Evolutionary conservation across 192 early-diverging fungal species (phyloP), one percentile per base, ranked within the genome.

Genomic region (Chytriomyces sp.): DNA sequence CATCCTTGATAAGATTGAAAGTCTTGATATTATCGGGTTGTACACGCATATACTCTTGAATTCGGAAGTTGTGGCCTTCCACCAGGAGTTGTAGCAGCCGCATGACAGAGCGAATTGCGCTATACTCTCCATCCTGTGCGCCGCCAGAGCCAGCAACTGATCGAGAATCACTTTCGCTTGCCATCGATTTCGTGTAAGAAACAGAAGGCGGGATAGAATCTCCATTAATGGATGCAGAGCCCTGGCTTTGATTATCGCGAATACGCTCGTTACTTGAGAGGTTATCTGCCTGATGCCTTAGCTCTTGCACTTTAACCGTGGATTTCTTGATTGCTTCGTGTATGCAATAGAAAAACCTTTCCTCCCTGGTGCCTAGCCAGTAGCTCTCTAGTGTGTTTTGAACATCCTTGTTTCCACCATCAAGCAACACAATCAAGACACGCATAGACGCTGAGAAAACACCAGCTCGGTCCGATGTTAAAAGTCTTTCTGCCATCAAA

Each of bases 281-380:
- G 44, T 22, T 22, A 33, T 62, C 60, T 10, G 19, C 17, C 0
- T 19, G 60, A 10, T 62, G 31, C 36, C 38, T 62, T 12, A 38
- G 37, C n/a, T 78, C 72, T 1, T 66, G 72, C 3, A 78, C 39
- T 44, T 56, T 54, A 38, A 39, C 28, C 3, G 71, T 64, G 58
- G 40, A 67, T 37, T 73, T 59, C 40, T 70, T 63, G 52, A 77
- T 79, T 4, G 74, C 56, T 44, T 79, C 71, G 41, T 79, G 67
- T 17, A 79, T 67, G 39, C 74, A 76, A 37, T 79, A 75, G 39
- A 79, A 79, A 36, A 79, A 79, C 7, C 75, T 59, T 39, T 79
- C 78, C 22, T 79, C 78, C 59, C 76, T 77, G 38, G 76, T 79
- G 5, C 70, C 67, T 4, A 72, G 62, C 78, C 78, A 79, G 39